Conservation (phyloP, 2,329 filamentous ascomycete genomes). For the Aspergillus tanneri region DNA sequence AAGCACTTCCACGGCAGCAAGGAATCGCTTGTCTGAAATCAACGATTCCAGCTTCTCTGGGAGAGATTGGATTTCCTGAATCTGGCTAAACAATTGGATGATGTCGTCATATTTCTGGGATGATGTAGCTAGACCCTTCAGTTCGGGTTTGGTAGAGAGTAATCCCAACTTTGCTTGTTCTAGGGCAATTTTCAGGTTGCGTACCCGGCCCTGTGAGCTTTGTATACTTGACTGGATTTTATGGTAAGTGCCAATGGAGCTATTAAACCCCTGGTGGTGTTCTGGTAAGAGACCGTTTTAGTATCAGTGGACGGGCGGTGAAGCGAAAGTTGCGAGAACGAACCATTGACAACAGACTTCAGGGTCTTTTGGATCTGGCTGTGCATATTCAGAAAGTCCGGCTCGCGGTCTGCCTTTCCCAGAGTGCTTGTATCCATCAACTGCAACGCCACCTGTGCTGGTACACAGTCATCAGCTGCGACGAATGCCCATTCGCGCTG, state of each 20-base stretch:
- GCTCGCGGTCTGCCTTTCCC: slow-evolving; percentile 84
- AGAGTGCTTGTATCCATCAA: slow-evolving; percentile 92
- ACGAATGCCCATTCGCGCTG: slow-evolving; percentile 89
- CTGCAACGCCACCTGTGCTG: slow-evolving; percentile 91
- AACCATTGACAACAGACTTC: slow-evolving; percentile 84
- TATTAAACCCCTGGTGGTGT: slow-evolving; percentile 98
- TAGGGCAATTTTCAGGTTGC: slow-evolving; percentile 78
- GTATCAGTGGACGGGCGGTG: background rate
- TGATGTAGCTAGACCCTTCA: slow-evolving; percentile 82
- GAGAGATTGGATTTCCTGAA: slow-evolving; percentile 84
- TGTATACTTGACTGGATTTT: slow-evolving; percentile 96
- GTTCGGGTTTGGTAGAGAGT: slow-evolving; percentile 80
- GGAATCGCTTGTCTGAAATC: slow-evolving; percentile 93
- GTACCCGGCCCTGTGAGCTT: slow-evolving; percentile 79
- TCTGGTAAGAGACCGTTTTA: slow-evolving; percentile 50
- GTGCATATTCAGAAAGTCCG: slow-evolving; percentile 79
- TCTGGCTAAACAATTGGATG: slow-evolving; percentile 75
- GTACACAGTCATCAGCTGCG: slow-evolving; percentile 82
- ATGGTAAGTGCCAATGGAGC: slow-evolving; percentile 97
- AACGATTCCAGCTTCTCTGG: slow-evolving; percentile 90
- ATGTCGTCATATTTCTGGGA: slow-evolving; percentile 91
- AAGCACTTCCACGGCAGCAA: slow-evolving; percentile 87
- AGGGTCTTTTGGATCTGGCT: slow-evolving; percentile 86
- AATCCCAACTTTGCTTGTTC: slow-evolving; percentile 76
- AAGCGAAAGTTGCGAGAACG: slow-evolving; percentile 16